These are phyloP conservation scores for Erodium maritimum DNA, from an alignment of 345 rosid genomes.

Conservation along the genomic window DNA sequence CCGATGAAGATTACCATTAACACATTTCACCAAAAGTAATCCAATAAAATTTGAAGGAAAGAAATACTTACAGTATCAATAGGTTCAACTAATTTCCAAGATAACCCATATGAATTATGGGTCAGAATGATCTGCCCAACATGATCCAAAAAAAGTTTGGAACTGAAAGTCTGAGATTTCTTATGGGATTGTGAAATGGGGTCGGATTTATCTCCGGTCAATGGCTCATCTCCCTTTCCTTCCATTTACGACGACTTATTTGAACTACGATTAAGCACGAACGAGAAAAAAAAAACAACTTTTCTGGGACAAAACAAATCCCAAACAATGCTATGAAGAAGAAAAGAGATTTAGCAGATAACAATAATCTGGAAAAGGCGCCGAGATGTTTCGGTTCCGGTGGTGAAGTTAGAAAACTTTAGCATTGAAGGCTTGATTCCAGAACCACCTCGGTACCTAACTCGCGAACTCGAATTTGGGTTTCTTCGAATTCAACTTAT, in stretches of 20 bases:
- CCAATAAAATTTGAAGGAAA: background rate
- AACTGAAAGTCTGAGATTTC: slow-evolving; percentile 20
- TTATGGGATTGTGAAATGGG: slow-evolving; percentile 9
- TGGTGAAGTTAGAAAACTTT: background rate
- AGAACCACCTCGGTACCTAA: background rate
- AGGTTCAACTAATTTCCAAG: slow-evolving; percentile 55
- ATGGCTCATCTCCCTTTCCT: slow-evolving; percentile 6
- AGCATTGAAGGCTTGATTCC: background rate
- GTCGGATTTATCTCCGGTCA: slow-evolving; percentile 4
- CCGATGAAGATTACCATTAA: background rate
- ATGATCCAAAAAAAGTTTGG: slow-evolving; percentile 44
- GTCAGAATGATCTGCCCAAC: slow-evolving; percentile 55
- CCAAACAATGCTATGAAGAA: background rate
- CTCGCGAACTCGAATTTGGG: background rate
- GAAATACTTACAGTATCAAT: slow-evolving; percentile 29
- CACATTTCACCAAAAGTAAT: background rate
- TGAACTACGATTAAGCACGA: background rate
- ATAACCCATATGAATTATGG: slow-evolving; percentile 49
- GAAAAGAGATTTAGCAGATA: background rate
- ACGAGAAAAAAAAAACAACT: background rate
- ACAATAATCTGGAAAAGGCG: background rate
- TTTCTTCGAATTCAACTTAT: no score
- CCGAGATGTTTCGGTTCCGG: background rate
- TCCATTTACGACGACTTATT: slow-evolving; percentile 10
- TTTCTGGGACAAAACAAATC: no score